These are phyloP conservation scores for Magnaporthiopsis incrustans DNA, from an alignment of 2,329 filamentous ascomycete genomes.

Conservation along the genomic window DNA sequence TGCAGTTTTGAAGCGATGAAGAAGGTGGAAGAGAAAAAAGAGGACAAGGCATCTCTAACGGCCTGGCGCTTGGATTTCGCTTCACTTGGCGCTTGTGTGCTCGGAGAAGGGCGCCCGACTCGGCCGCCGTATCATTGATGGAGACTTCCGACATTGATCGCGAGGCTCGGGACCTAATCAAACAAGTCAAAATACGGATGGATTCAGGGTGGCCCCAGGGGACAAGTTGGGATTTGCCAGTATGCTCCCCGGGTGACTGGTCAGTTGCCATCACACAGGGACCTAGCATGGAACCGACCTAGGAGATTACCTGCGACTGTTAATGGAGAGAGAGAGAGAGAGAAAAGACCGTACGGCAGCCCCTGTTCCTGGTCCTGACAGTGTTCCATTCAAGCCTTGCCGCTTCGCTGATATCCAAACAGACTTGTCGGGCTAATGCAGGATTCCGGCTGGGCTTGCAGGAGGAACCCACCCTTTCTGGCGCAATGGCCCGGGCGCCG, in stretches of 20 bases:
- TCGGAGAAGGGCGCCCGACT: neutral
- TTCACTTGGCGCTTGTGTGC: neutral
- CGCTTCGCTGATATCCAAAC: conserved; percentile 21
- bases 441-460: conserved; percentile 11
- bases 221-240: neutral
- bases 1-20: too few species aligned
- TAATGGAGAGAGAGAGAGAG: neutral
- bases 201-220: too few species aligned
- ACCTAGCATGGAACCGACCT: too few species aligned
- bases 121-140: too few species aligned
- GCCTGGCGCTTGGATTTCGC: neutral
- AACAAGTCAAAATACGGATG: neutral
- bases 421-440: conserved; percentile 16
- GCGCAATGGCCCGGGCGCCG: neutral
- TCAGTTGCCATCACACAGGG: neutral
- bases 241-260: neutral
- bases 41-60: too few species aligned
- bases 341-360: neutral
- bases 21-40: too few species aligned
- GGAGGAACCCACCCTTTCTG: neutral
- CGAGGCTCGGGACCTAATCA: neutral
- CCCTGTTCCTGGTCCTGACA: too few species aligned
- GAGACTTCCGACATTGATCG: too few species aligned
- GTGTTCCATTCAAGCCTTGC: conserved; percentile 9
- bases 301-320: neutral